phyloP scores from a whole-genome alignment of 495 filamentous ascomycete genomes.

The Paragyromitra xinjiangensis region DNA sequence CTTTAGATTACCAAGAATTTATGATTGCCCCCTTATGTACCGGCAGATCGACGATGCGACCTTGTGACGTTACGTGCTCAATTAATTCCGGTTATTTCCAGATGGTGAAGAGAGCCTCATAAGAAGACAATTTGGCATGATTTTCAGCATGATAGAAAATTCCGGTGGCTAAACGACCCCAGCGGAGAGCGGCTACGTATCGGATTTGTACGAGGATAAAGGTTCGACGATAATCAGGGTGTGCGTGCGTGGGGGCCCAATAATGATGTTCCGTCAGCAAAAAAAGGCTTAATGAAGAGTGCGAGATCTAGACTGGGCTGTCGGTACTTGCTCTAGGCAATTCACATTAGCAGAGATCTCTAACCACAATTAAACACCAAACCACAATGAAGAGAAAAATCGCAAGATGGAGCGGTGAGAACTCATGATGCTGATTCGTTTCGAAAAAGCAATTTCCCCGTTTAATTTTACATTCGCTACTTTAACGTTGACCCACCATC shows the following conservation, averaged over 20 bases:
- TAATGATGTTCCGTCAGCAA: neutral
- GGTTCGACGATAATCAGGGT: neutral
- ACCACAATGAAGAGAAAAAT: too few relatives aligned
- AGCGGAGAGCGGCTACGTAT: neutral
- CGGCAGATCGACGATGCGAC: slow-evolving; percentile 12
- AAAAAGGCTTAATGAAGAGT: neutral
- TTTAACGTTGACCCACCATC: slow-evolving; percentile 25
- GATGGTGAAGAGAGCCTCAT: neutral
- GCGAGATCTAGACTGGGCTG: neutral
- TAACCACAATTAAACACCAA: too few relatives aligned
- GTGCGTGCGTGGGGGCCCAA: neutral
- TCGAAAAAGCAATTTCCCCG: slow-evolving; percentile 18
- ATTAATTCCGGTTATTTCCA: neutral
- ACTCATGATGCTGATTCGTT: too few relatives aligned
- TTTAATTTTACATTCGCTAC: neutral
- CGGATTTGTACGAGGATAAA: neutral
- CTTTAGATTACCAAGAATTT: neutral
- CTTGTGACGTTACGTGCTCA: neutral
- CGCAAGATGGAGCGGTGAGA: too few relatives aligned
- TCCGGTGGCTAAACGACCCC: neutral
- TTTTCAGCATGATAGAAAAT: neutral
- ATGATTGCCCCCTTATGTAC: neutral
- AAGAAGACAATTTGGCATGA: neutral
- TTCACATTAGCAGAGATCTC: too few relatives aligned
- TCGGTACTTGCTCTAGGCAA: neutral